These are phyloP conservation scores for Dactylellina parvicollis DNA, from an alignment of 2,329 filamentous ascomycete species.

Conservation along the genomic window DNA sequence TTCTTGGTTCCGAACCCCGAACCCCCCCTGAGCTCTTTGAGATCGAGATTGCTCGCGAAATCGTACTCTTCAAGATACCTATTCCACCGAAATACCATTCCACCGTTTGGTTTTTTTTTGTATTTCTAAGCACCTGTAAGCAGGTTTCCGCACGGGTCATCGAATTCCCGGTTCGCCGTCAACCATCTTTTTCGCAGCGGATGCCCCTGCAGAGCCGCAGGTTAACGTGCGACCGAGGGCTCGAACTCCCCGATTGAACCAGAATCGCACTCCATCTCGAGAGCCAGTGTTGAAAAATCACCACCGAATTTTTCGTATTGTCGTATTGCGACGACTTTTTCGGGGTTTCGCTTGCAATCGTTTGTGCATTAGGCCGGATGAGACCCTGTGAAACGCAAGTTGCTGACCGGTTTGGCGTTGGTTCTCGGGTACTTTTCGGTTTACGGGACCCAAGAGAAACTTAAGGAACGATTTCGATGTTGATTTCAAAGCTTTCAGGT, in stretches of 20 bases:
- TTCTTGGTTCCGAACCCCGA: slow-evolving; percentile 11
- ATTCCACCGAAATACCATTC: background rate
- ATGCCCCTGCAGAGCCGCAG: no score
- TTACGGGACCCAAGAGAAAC: slow-evolving; percentile 1
- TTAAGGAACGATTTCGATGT: background rate
- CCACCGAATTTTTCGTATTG: slow-evolving; percentile 7
- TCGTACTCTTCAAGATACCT: no score
- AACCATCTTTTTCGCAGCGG: background rate
- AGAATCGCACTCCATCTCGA: background rate
- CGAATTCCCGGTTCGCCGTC: background rate
- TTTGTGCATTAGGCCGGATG: background rate
- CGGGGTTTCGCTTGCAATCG: background rate
- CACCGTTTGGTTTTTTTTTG: no score
- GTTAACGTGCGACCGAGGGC: background rate
- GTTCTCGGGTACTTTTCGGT: slow-evolving; percentile 1
- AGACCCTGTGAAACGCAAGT: slow-evolving; percentile 2
- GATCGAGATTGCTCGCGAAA: no score
- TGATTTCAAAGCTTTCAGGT: background rate
- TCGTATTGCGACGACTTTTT: slow-evolving; percentile 13
- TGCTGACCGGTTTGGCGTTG: slow-evolving; percentile 15
- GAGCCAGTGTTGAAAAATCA: background rate
- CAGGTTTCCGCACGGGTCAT: background rate
- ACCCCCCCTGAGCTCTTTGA: background rate
- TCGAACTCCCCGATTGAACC: no score
- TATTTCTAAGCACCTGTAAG: slow-evolving; percentile 23